phyloP scores from a whole-genome alignment of 139 green algal genomes.

The Mychonastes homosphaera region DNA sequence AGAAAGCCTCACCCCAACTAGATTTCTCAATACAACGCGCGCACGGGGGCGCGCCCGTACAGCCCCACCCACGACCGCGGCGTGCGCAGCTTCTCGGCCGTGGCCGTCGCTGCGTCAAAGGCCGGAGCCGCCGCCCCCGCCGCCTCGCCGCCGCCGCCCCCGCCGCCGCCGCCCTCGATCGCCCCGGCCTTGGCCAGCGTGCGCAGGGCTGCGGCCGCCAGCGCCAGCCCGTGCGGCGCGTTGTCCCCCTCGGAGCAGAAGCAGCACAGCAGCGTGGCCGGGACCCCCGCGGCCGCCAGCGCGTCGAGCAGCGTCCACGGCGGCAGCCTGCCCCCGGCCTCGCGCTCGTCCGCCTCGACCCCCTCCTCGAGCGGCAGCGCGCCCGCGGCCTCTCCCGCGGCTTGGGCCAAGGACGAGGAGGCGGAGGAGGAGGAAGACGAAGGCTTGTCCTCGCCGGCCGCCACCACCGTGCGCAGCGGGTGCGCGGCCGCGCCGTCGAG shows the following conservation, averaged over 20 bases:
- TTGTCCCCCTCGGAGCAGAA: slow-evolving; percentile 57
- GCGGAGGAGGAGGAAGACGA: not conserved
- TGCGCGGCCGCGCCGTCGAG: slow-evolving; percentile 31
- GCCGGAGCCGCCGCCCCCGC: slow-evolving; percentile 3
- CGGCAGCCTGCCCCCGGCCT: slow-evolving; percentile 29
- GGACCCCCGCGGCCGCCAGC: not conserved
- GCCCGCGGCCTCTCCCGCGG: not conserved
- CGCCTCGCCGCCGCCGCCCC: not conserved
- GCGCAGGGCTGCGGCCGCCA: slow-evolving; percentile 17
- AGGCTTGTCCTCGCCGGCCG: not conserved
- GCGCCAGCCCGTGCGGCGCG: slow-evolving; percentile 23
- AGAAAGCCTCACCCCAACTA: too few species aligned
- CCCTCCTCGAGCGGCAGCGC: slow-evolving; percentile 23
- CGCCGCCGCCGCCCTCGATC: not conserved
- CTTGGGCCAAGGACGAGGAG: not conserved
- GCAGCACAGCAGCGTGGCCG: slow-evolving; percentile 21
- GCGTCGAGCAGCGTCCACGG: slow-evolving; percentile 45
- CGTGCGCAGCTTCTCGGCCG: slow-evolving; percentile 5
- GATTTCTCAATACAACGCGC: not conserved
- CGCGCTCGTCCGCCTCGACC: slow-evolving; percentile 18
- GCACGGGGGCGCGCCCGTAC: slow-evolving; percentile 10
- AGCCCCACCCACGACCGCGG: slow-evolving; percentile 26
- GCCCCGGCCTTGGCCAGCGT: too few species aligned
- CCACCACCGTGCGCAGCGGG: not conserved
- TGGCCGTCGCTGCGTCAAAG: not conserved